Percentiles rank a stretch among this genome's conserved stretches.
Evolutionary conservation across 768 basidiomycete species (phyloP).

Genomic region (Lactarius indigo): DNA sequence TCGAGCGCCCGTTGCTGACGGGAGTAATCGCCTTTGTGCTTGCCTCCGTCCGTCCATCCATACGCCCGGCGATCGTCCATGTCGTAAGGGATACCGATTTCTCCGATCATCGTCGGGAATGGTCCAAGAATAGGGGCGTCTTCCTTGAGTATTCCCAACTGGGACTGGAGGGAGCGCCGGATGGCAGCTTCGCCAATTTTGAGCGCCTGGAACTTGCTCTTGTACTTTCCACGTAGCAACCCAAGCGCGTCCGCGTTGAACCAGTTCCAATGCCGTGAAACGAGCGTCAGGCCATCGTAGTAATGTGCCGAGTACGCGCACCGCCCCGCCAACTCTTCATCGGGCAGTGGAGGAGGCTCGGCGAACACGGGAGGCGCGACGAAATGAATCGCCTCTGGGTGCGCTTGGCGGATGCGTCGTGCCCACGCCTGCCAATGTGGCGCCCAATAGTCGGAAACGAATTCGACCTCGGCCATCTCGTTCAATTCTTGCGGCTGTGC

Average conservation of each 20-base stretch:
- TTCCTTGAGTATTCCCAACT: conserved; percentile 72
- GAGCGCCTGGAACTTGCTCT: conserved; percentile 61
- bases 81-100: conserved; percentile 94
- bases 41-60: conserved; percentile 67
- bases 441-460: conserved; percentile 76
- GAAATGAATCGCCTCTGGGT: conserved; percentile 85
- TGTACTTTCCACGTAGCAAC: conserved; percentile 80
- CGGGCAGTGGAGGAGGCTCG: conserved; percentile 59
- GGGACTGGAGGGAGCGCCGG: conserved; percentile 73
- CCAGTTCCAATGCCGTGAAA: conserved; percentile 93
- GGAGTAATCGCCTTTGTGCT: conserved; percentile 70
- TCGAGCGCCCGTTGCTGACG: conserved; percentile 83
- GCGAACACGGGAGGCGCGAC: conserved; percentile 90
- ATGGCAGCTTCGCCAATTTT: conserved; percentile 83
- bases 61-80: conserved; percentile 88
- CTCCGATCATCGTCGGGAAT: conserved; percentile 91
- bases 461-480: conserved; percentile 47
- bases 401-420: conserved; percentile 55
- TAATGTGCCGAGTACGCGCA: conserved; percentile 82
- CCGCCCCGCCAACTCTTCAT: conserved; percentile 56
- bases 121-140: conserved; percentile 65
- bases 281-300: conserved; percentile 90
- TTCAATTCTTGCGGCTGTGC: conserved; percentile 34
- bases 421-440: conserved; percentile 62
- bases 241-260: conserved; percentile 96